phyloP scores from a whole-genome alignment of 2,329 filamentous ascomycete species.

The Fusarium veterinarium region DNA sequence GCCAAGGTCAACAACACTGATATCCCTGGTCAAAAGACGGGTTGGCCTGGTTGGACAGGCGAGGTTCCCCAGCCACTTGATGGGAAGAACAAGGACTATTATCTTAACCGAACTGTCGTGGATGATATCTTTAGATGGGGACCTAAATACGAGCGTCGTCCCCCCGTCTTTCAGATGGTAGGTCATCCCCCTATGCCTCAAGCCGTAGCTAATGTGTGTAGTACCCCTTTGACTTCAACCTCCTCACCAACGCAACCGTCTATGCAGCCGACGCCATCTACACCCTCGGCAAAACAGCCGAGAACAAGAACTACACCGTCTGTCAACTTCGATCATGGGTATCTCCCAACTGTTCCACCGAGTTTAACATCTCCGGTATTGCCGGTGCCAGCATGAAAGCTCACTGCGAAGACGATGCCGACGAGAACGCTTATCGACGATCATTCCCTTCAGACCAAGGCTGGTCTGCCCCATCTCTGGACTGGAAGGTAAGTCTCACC shows the following conservation, averaged over 20 bases:
- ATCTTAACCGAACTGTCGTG: conserved; percentile 67
- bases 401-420: conserved; percentile 67
- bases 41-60: conserved; percentile 50
- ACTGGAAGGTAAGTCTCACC: conserved; percentile 60
- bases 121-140: conserved; percentile 80
- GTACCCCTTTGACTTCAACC: conserved; percentile 73
- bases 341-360: conserved; percentile 74
- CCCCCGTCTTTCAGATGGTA: conserved; percentile 64
- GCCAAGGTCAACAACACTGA: conserved; percentile 50
- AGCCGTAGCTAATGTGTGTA: conserved; percentile 37
- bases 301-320: conserved; percentile 67
- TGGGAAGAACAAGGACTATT: conserved; percentile 46
- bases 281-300: conserved; percentile 65
- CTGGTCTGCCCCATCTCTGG: conserved; percentile 50
- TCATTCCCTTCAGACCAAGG: conserved; percentile 50
- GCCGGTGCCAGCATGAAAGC: conserved; percentile 69
- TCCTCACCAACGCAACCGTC: conserved; percentile 67
- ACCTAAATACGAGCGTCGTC: conserved; percentile 58
- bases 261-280: conserved; percentile 67
- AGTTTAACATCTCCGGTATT: conserved; percentile 65
- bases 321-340: conserved; percentile 75
- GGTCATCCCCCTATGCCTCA: conserved; percentile 31
- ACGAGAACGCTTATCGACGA: conserved; percentile 66
- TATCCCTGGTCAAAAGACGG: conserved; percentile 49
- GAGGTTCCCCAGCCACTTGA: conserved; percentile 52